phyloP scores from a whole-genome alignment of 306 rosid species.

The Gastrolobium villosum region DNA sequence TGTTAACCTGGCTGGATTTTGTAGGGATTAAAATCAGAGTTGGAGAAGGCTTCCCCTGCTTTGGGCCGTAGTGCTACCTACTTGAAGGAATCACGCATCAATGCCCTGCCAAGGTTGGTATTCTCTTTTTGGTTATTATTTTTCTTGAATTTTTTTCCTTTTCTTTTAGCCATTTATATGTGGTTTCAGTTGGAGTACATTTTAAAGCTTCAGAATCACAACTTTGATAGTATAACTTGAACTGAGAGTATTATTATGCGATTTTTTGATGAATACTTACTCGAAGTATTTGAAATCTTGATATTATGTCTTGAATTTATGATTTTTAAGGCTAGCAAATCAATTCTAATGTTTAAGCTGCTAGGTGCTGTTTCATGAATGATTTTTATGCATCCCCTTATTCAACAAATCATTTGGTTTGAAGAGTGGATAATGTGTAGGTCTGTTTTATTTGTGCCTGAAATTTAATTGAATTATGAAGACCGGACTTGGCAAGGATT shows the following conservation, averaged over 20 bases:
- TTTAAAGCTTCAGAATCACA: not conserved
- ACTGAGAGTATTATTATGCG: not conserved
- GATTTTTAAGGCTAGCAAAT: conserved; percentile 7
- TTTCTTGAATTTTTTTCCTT: not conserved
- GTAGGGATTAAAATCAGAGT: conserved; percentile 95
- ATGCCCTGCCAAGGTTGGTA: conserved; percentile 88
- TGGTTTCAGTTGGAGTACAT: conserved; percentile 13
- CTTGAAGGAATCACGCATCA: conserved; percentile 89
- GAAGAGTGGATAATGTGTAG: not conserved
- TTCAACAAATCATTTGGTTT: conserved; percentile 16
- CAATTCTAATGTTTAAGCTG: conserved; percentile 11
- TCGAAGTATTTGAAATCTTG: conserved; percentile 22
- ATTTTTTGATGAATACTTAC: not conserved
- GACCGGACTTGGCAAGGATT: not conserved
- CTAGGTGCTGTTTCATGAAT: not conserved
- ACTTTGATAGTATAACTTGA: not conserved
- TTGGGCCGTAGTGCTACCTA: conserved; percentile 93
- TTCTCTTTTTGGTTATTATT: conserved; percentile 29
- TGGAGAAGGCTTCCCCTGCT: conserved; percentile 90
- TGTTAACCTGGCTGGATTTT: conserved; percentile 46
- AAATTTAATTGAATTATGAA: conserved; percentile 13
- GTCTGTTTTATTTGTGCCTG: not conserved
- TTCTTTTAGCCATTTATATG: conserved; percentile 11
- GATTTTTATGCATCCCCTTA: not conserved
- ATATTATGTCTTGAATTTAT: not conserved